Evolutionary conservation across 495 filamentous ascomycete species (phyloP), one percentile per base, ranked within the genome.

Genomic region (Letharia columbiana): DNA sequence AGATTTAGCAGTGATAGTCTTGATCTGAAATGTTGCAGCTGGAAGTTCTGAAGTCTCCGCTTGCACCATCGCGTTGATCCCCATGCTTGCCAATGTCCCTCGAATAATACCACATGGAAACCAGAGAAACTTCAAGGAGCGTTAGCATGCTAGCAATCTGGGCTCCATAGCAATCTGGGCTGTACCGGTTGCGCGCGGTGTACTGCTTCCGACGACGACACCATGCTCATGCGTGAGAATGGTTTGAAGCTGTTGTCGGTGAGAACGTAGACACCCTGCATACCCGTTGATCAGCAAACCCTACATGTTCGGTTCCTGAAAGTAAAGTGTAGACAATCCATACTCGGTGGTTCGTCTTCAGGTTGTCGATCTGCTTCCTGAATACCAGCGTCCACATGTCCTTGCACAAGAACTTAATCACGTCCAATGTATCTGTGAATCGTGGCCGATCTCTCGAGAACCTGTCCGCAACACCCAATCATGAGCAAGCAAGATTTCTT

Each of bases 331-430:
- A 45, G 31, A 17, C 44, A 42, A 40, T 33, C 66, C 80, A 23
- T 80, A 91, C 90, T 71, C 94, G 83, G 74, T 98, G 94, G 75
- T 98, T 98, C 18, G 94, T 98, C 80, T 98, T 98, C 52, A 98
- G 80, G 78, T 98, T 98, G 75, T 98, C 94, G 71, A 98, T 87
- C 76, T 97, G 94, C 77, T 98, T 98, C 75, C 91, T 81, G 76
- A 96, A 98, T 42, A 97, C 83, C 50, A 96, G 81, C 60, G 85
- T 90, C 94, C 94, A 98, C 54, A 98, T 77, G 74, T 98, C 95
- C 76, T 98, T 98, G 82, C 94, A 98, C 44, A 98, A 82, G 73
- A 98, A 98, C 76, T 98, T 98, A 73, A 98, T 98, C 39, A 90
- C 87, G 71, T 94, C 91, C 31, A 96, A 82, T 42, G 90, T 91